Base-by-base conservation (phyloP, 495 filamentous ascomycete species). In the Aspergillus incahuasiensis region DNA sequence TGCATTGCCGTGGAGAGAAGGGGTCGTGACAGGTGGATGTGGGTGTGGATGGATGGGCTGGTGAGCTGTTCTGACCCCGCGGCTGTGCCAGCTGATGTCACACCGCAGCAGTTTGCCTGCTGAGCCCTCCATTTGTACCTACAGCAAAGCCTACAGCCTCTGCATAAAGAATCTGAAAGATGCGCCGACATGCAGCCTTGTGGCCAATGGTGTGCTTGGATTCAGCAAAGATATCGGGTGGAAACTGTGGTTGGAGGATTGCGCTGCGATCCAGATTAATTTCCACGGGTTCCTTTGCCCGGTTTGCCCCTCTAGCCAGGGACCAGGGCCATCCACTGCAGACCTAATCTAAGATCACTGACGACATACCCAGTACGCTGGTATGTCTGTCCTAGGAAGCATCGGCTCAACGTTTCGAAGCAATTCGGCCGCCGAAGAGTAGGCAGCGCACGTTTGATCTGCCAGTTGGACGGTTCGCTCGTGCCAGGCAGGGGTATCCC, bases 81-180 rank as follows among this genome's bases (percentile, higher is more conserved):
- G 57, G 63, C 63, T 62, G 57, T 35, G 49, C 50, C 54, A 52
- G 57, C 59, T 65, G 63, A 65, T 65, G 63, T 65, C 63, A 65
- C 59, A 50, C 62, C 53, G 47, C 63, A 62, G 56, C 18, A 56
- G 45, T 52, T 47, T 52, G 50, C 51, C 53, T 52, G 18, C 46
- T 41, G 25, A 56, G 54, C 46, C 25, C 18, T 18, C 38, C 38
- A 40, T 40, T 40, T 8, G 38, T 40, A 46, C 43, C 11, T 46
- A 21, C 24, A 24, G 21, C 30, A 21, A 15, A 24, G 21, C 30
- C 42, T 47, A 45, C 28, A 50, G 24, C 8, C 48, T 30, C 38
- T 22, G 22, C 19, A 19, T 13, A 22, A 21, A 21, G 22, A 12
- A 19, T 18, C 32, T 35, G 8, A 24, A n/a, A 39, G 21, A 55